Evolutionary conservation across 257 asterid species (phyloP), one percentile per base, ranked within the genome.

Genomic region (Solanum bulbocastanum): DNA sequence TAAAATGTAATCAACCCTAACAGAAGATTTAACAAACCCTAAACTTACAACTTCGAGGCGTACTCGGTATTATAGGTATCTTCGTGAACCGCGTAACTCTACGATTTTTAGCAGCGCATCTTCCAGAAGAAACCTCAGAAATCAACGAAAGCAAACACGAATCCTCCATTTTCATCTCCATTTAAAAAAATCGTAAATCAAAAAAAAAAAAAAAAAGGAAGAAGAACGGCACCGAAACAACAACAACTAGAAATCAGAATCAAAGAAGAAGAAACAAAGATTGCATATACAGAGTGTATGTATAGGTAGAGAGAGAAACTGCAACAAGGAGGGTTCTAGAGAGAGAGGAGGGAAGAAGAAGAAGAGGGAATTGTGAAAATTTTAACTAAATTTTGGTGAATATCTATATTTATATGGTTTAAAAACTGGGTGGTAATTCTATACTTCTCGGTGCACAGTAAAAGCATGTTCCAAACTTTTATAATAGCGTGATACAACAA

Each of bases 11-110:
- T 2, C 86, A 74, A 74, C 90, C 42, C 78, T 89, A 89, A 89
- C 68, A 81, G 68, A 72, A 49, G 88, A 42, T 91, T 91, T 88
- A 93, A 83, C n/a, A 89, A 92, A 86, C 92, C 95, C 96, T 94
- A 92, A 95, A 95, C 85, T 93, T 95, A 91, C 98, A 93, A 91
- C 92, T 27, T 4, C 91, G 95, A 87, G 98, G 95, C 76, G 87
- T 91, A 75, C 86, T 83, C 46, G 91, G 98, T 93, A 91, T 94
- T 91, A 89, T 89, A 87, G 90, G 92, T 39, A 90, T 92, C 35
- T 87, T 91, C 90, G 89, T 89, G 84, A 92, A 88, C 74, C 86
- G 89, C n/a, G 32, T 5, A 87, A 92, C 81, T 94, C 93, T 94
- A 93, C 98, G 98, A 88, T 92, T 92, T 30, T 92, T 96, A 65